Evolutionary conservation across 495 filamentous ascomycete genomes (phyloP).

Genomic region (Aspergillus campestris): DNA sequence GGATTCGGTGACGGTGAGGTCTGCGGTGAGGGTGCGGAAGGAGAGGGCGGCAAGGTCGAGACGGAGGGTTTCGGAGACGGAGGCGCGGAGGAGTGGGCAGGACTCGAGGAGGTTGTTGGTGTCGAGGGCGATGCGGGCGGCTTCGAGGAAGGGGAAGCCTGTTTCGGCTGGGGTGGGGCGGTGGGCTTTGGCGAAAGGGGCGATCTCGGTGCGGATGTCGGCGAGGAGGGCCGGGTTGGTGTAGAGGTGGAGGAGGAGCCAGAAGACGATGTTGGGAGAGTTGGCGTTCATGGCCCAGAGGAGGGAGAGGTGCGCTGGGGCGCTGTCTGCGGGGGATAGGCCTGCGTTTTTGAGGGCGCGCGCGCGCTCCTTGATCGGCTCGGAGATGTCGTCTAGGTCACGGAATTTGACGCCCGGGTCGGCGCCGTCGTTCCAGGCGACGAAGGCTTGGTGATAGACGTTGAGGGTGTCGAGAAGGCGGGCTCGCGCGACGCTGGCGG

Average conservation of each 20-base stretch:
- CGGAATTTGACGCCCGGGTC: constrained; percentile 41
- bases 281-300: constrained; percentile 49
- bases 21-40: constrained; percentile 32
- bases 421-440: constrained; percentile 34
- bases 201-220: constrained; percentile 46
- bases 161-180: constrained; percentile 40
- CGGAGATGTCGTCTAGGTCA: constrained; percentile 46
- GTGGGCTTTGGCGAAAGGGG: constrained; percentile 32
- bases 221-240: constrained; percentile 34
- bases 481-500: constrained; percentile 44
- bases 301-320: constrained; percentile 30
- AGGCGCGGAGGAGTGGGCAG: constrained; percentile 46
- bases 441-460: constrained; percentile 42
- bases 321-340: constrained; percentile 24
- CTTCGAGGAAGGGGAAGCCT: constrained; percentile 42
- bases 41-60: constrained; percentile 42
- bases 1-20: constrained; percentile 38
- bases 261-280: constrained; percentile 44
- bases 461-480: constrained; percentile 40
- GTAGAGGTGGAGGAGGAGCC: constrained; percentile 48
- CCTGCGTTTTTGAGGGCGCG: constrained; percentile 26
- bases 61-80: constrained; percentile 47
- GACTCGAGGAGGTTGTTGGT: constrained; percentile 32
- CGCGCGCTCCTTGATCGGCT: constrained; percentile 37
- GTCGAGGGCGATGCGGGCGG: constrained; percentile 42